Evolutionary conservation across 2,329 filamentous ascomycete species (phyloP).

Genomic region (Arthrobotrys sinensis): DNA sequence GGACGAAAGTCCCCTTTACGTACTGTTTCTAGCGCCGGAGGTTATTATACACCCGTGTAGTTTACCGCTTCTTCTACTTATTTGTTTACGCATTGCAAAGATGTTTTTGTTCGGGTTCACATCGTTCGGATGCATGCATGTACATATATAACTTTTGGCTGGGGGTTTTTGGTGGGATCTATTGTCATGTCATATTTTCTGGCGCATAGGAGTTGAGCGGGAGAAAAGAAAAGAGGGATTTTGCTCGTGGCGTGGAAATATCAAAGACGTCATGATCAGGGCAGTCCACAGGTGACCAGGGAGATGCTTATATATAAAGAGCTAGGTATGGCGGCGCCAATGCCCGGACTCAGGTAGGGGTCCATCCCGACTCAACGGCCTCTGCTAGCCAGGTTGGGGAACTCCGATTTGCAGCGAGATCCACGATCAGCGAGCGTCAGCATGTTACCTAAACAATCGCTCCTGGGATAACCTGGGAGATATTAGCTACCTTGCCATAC

Average conservation of each 20-base stretch:
- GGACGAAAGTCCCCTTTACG: no score
- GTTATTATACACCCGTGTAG: background rate
- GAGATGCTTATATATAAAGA: background rate
- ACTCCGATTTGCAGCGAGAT: constrained; percentile 51
- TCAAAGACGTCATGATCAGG: constrained; percentile 58
- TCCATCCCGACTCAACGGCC: constrained; percentile 14
- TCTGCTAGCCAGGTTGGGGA: constrained; percentile 30
- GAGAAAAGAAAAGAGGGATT: background rate
- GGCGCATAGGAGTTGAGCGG: constrained; percentile 12
- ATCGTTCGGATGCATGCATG: constrained; percentile 10
- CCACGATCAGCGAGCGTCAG: constrained; percentile 24
- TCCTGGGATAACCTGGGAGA: background rate
- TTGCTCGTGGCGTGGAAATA: constrained; percentile 9
- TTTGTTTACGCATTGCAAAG: background rate
- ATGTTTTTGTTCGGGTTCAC: background rate
- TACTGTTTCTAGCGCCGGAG: no score
- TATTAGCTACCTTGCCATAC: background rate
- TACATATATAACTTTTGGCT: constrained; percentile 12
- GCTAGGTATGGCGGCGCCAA: background rate
- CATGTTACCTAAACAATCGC: constrained; percentile 26
- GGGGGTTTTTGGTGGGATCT: constrained; percentile 16
- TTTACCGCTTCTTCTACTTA: background rate
- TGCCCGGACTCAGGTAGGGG: constrained; percentile 19
- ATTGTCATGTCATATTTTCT: constrained; percentile 13
- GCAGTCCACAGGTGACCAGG: constrained; percentile 15